These are phyloP conservation scores for Cyclotella choctawhatcheeana DNA, from an alignment of 108 stramenopile species.

Conservation along the genomic window DNA sequence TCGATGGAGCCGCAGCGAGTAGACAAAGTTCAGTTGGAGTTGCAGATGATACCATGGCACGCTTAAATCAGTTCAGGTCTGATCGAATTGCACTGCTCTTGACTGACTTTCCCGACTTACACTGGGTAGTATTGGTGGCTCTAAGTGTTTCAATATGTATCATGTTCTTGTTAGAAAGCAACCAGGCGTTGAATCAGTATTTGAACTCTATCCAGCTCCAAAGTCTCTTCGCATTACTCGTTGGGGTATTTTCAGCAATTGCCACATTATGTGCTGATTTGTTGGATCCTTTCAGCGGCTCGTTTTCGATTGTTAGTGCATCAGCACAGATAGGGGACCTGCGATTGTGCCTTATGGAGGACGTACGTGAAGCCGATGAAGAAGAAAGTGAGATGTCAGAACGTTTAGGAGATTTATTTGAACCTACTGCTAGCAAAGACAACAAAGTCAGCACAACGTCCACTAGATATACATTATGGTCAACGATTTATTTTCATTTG, in stretches of 20 bases:
- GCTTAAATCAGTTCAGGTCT: slow-evolving; percentile 33
- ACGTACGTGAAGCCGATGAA: slow-evolving; percentile 13
- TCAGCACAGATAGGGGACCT: slow-evolving; percentile 31
- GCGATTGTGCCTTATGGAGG: slow-evolving; percentile 20
- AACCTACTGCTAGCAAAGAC: background rate
- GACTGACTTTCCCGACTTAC: slow-evolving; percentile 44
- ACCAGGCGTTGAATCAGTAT: slow-evolving; percentile 33
- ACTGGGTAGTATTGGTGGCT: slow-evolving; percentile 28
- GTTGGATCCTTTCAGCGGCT: slow-evolving; percentile 39
- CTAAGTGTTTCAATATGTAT: slow-evolving; percentile 26
- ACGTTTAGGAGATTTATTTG: slow-evolving; percentile 3
- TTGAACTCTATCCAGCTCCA: slow-evolving; percentile 43
- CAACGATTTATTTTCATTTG: slow-evolving; percentile 45
- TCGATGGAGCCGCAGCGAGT: slow-evolving; percentile 44
- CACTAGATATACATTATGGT: slow-evolving; percentile 9
- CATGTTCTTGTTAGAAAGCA: slow-evolving; percentile 40
- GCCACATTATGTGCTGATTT: slow-evolving; percentile 39
- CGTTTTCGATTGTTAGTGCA: slow-evolving; percentile 33
- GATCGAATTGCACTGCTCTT: slow-evolving; percentile 36
- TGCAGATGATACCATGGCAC: slow-evolving; percentile 19
- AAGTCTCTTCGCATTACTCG: slow-evolving; percentile 30
- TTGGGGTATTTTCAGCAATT: slow-evolving; percentile 40
- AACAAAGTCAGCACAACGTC: slow-evolving; percentile 8
- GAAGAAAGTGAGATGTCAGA: slow-evolving; percentile 26
- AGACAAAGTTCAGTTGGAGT: slow-evolving; percentile 27